A percentile compares a stretch with the other conserved stretches of the same genome.
phyloP scores from a whole-genome alignment of 2,329 filamentous ascomycete species.

The Colletotrichum eremochloae region DNA sequence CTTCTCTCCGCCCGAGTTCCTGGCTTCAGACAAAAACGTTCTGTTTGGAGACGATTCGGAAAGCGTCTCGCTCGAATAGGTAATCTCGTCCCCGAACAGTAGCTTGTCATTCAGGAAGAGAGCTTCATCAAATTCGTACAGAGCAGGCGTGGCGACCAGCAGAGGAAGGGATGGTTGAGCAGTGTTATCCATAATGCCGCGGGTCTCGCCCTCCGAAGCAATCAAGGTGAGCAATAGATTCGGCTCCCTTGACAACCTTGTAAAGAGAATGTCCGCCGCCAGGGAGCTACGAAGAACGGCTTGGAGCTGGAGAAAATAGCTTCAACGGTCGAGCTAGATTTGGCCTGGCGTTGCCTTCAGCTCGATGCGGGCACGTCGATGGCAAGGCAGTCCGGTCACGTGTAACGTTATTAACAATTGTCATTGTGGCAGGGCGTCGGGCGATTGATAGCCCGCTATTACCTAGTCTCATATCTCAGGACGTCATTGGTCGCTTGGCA shows the following conservation, averaged over 20 bases:
- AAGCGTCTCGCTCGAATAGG: slow-evolving; percentile 44
- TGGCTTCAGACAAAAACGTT: not conserved
- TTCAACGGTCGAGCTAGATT: slow-evolving; percentile 13
- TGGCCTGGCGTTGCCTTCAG: slow-evolving; percentile 18
- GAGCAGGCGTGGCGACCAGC: slow-evolving; percentile 49
- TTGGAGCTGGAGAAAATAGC: not conserved
- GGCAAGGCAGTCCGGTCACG: slow-evolving; percentile 30
- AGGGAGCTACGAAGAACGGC: not conserved
- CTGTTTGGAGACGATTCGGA: slow-evolving; percentile 46
- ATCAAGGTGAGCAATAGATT: no score
- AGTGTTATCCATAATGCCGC: slow-evolving; percentile 21
- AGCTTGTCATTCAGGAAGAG: slow-evolving; percentile 51
- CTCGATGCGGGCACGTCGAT: slow-evolving; percentile 3
- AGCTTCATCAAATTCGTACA: slow-evolving; percentile 52
- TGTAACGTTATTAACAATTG: slow-evolving; percentile 6
- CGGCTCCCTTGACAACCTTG: not conserved
- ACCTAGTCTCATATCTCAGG: slow-evolving; percentile 20
- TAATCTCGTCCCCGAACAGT: slow-evolving; percentile 44
- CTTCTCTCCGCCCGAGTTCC: not conserved
- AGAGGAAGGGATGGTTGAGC: slow-evolving; percentile 30
- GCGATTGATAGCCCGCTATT: slow-evolving; percentile 49
- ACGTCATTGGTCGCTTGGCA: slow-evolving; percentile 20
- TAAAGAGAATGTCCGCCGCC: no score
- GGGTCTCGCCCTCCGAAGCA: not conserved
- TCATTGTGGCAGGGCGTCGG: slow-evolving; percentile 47